These are phyloP conservation scores for Phialemonium atrogriseum DNA, from an alignment of 2,329 filamentous ascomycete genomes.

Conservation along the genomic window DNA sequence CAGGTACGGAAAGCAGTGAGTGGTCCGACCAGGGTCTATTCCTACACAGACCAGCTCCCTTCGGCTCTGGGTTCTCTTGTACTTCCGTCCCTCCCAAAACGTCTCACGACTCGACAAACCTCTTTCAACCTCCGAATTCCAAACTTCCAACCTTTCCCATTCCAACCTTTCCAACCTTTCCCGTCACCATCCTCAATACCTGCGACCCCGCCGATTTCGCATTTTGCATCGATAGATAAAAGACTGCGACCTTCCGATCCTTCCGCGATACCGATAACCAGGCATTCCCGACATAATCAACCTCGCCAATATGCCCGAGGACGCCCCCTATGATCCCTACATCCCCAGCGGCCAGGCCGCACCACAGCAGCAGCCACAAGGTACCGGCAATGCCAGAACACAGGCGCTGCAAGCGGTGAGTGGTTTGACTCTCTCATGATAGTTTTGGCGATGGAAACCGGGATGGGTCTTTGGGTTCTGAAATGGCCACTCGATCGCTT, in stretches of 20 bases:
- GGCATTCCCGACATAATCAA: constrained; percentile 4
- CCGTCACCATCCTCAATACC: constrained; percentile 4
- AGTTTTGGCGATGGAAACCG: constrained; percentile 2
- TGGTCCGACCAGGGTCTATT: no score
- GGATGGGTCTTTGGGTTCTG: background rate
- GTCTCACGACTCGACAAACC: constrained; percentile 14
- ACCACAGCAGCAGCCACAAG: constrained; percentile 29
- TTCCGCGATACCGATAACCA: background rate
- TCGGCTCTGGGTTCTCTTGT: constrained; percentile 12
- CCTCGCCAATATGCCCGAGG: constrained; percentile 41
- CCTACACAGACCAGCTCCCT: no score
- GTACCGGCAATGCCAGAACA: constrained; percentile 41
- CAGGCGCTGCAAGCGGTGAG: constrained; percentile 78
- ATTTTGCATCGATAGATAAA: no score
- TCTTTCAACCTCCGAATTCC: constrained; percentile 9
- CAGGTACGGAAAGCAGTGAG: no score
- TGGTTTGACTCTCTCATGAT: constrained; percentile 20
- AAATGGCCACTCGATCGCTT: background rate
- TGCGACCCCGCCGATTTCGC: constrained; percentile 4
- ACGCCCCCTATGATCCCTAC: constrained; percentile 78
- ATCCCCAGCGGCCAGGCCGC: constrained; percentile 61
- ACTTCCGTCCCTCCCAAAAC: constrained; percentile 15
- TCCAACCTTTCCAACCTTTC: constrained; percentile 10
- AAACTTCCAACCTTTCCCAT: constrained; percentile 11
- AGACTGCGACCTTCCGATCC: no score